phyloP scores from a whole-genome alignment of 768 basidiomycete genomes.

The Kwoniella bestiolae region DNA sequence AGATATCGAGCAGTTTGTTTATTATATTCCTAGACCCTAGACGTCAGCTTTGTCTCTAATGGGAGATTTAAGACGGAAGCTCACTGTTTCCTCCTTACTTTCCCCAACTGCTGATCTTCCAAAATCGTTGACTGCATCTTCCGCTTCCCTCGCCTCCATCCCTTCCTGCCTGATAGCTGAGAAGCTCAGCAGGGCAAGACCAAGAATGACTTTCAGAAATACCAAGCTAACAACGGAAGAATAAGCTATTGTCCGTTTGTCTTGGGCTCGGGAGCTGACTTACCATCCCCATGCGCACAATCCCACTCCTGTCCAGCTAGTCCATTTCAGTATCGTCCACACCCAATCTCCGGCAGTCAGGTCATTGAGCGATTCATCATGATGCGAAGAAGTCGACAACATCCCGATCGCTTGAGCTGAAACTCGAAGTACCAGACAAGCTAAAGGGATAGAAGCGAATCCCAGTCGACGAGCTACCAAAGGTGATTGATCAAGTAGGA shows the following conservation, averaged over 20 bases:
- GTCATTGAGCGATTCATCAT: constrained; percentile 24
- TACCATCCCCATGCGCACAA: constrained; percentile 77
- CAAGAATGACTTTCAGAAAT: constrained; percentile 88
- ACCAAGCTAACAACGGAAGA: constrained; percentile 63
- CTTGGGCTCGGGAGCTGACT: constrained; percentile 44
- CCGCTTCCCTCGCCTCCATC: constrained; percentile 73
- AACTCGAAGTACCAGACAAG: constrained; percentile 67
- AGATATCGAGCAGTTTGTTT: constrained; percentile 75
- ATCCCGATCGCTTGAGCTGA: constrained; percentile 59
- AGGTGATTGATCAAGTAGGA: constrained; percentile 92
- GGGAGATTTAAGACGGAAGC: constrained; percentile 46
- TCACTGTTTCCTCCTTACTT: constrained; percentile 79
- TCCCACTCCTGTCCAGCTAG: constrained; percentile 38
- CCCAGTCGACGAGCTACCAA: constrained; percentile 90
- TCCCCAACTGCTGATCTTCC: constrained; percentile 91
- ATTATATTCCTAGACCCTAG: constrained; percentile 69
- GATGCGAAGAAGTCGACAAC: constrained; percentile 44
- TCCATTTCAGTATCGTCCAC: constrained; percentile 63
- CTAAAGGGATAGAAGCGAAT: constrained; percentile 88
- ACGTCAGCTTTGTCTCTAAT: neutral
- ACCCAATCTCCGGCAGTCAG: constrained; percentile 29
- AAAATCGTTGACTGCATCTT: constrained; percentile 81
- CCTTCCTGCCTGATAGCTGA: constrained; percentile 73
- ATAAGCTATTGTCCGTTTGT: neutral
- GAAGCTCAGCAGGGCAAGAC: constrained; percentile 82